Evolutionary conservation across 1,284 basidiomycete genomes (phyloP).

Genomic region (Leccinum huronense): DNA sequence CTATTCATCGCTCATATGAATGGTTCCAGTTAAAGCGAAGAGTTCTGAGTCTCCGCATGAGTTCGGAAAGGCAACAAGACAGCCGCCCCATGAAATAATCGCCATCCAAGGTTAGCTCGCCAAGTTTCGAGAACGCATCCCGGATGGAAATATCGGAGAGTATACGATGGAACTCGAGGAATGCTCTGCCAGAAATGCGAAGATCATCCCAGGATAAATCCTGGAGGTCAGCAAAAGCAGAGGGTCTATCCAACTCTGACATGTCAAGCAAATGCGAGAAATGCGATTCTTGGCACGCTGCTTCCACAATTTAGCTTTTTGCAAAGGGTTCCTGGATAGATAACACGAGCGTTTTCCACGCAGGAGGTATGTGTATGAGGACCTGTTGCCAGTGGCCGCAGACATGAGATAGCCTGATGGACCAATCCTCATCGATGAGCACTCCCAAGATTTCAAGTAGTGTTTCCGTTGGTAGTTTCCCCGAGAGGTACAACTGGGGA

Average conservation of each 20-base stretch:
- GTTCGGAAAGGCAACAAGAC: slow-evolving; percentile 25
- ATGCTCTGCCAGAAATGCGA: slow-evolving; percentile 26
- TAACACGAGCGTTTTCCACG: slow-evolving; percentile 60
- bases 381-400: slow-evolving; percentile 59
- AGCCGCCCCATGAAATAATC: neutral
- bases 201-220: slow-evolving; percentile 40
- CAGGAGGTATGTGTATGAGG: slow-evolving; percentile 45
- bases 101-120: slow-evolving; percentile 30
- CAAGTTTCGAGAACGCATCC: slow-evolving; percentile 36
- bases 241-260: slow-evolving; percentile 30
- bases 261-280: slow-evolving; percentile 22
- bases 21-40: slow-evolving; percentile 16
- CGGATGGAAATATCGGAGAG: slow-evolving; percentile 33
- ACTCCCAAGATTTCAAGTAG: slow-evolving; percentile 52
- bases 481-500: slow-evolving; percentile 37
- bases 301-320: slow-evolving; percentile 57
- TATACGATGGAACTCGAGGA: slow-evolving; percentile 16
- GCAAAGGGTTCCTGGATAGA: slow-evolving; percentile 37
- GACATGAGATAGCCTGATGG: slow-evolving; percentile 58
- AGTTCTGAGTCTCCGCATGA: slow-evolving; percentile 25
- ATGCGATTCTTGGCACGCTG: slow-evolving; percentile 51
- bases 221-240: slow-evolving; percentile 37
- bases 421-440: slow-evolving; percentile 43
- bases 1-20: slow-evolving; percentile 14
- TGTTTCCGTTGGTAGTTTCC: slow-evolving; percentile 63